Evolutionary conservation across 148 eudicot species (phyloP).

Genomic region (Persicaria maculosa): DNA sequence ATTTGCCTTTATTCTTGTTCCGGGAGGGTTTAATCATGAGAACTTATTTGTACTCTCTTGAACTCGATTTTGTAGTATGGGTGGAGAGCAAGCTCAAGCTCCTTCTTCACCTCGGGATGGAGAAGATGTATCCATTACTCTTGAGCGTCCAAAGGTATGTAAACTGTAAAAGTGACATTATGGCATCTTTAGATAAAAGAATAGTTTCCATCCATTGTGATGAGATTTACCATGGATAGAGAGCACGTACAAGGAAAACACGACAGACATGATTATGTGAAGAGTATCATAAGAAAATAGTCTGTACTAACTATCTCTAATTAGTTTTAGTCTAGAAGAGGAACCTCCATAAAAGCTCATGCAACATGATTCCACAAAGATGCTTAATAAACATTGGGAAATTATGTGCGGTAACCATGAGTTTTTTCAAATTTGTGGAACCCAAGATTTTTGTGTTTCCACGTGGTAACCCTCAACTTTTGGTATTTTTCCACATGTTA

Average conservation of each 20-base stretch:
- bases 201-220: neutral
- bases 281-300: neutral
- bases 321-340: neutral
- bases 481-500: too few relatives aligned
- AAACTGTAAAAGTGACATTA: neutral
- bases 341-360: neutral
- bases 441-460: too few relatives aligned
- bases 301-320: neutral
- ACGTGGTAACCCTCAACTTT: too few relatives aligned
- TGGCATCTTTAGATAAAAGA: neutral
- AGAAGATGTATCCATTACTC: conserved; percentile 61
- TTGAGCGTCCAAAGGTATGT: conserved; percentile 72
- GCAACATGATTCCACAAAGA: neutral
- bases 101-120: conserved; percentile 92
- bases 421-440: too few relatives aligned
- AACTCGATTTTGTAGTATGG: conserved; percentile 57
- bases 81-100: conserved; percentile 74
- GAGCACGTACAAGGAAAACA: neutral
- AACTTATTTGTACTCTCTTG: conserved; percentile 11
- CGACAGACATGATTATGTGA: neutral
- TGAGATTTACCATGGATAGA: neutral
- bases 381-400: neutral
- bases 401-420: too few relatives aligned
- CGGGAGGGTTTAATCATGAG: neutral
- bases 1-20: neutral